Percentiles rank a stretch among this genome's conserved stretches.
phyloP scores from a whole-genome alignment of 768 basidiomycete genomes.

The Russula sp. region DNA sequence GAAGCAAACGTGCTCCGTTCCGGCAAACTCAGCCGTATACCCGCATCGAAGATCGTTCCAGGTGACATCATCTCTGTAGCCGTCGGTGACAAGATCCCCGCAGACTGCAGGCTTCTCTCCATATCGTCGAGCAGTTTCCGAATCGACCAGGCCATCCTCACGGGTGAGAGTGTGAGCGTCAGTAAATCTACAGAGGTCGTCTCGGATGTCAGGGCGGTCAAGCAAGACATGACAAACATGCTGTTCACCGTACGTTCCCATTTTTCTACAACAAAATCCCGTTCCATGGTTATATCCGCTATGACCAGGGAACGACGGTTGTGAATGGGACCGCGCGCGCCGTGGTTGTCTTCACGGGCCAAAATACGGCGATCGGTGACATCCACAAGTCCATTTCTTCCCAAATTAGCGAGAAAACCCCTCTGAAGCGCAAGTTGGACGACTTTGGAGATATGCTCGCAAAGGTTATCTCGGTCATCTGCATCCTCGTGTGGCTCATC shows the following conservation, averaged over 20 bases:
- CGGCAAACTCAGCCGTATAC: slow-evolving; percentile 63
- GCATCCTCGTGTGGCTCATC: slow-evolving; percentile 95
- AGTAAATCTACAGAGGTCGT: slow-evolving; percentile 71
- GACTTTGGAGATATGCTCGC: slow-evolving; percentile 98
- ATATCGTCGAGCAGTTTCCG: slow-evolving; percentile 92
- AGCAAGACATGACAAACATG: slow-evolving; percentile 98
- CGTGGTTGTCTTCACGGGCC: slow-evolving; percentile 81
- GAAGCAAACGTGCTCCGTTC: slow-evolving; percentile 86
- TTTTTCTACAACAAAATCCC: not conserved
- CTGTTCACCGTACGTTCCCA: slow-evolving; percentile 68
- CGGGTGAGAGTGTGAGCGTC: slow-evolving; percentile 89
- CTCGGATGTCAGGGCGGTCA: slow-evolving; percentile 73
- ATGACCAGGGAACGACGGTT: slow-evolving; percentile 80
- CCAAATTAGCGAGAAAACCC: slow-evolving; percentile 94
- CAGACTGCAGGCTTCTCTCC: slow-evolving; percentile 85
- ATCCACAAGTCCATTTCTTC: slow-evolving; percentile 95
- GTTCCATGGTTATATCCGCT: slow-evolving; percentile 2
- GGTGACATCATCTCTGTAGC: slow-evolving; percentile 89
- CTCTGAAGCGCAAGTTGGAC: slow-evolving; percentile 93
- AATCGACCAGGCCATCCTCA: slow-evolving; percentile 94
- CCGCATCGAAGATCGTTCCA: slow-evolving; percentile 86
- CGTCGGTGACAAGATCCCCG: slow-evolving; percentile 93
- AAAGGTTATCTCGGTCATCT: slow-evolving; percentile 96
- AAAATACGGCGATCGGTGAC: slow-evolving; percentile 88
- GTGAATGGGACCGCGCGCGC: slow-evolving; percentile 90